These are phyloP conservation scores for Globisporangium takayamanum DNA, from an alignment of 352 stramenopile genomes.

Conservation along the genomic window DNA sequence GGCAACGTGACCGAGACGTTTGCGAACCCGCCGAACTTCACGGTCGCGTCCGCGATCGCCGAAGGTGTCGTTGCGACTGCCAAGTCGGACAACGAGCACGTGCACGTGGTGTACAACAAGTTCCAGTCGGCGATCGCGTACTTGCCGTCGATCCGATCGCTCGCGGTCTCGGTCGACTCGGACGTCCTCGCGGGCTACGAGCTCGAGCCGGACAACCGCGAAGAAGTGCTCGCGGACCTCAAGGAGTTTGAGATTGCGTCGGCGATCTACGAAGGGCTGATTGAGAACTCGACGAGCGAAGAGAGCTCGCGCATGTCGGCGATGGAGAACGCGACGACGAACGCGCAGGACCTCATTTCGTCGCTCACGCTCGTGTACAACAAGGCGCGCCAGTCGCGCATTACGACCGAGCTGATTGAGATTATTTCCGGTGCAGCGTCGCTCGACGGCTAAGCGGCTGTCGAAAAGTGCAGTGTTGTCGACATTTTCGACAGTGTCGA, in stretches of 20 bases:
- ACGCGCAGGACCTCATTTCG: slow-evolving; percentile 97
- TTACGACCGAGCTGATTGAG: slow-evolving; percentile 97
- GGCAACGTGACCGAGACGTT: slow-evolving; percentile 82
- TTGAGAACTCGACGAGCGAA: slow-evolving; percentile 97
- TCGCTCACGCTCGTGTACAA: slow-evolving; percentile 88
- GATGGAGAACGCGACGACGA: slow-evolving; percentile 99
- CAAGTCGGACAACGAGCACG: slow-evolving; percentile 86
- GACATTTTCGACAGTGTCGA: not conserved
- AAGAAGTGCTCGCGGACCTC: slow-evolving; percentile 94
- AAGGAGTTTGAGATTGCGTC: slow-evolving; percentile 92
- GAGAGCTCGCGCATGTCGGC: slow-evolving; percentile 98
- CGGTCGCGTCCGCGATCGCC: slow-evolving; percentile 88
- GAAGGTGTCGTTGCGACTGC: slow-evolving; percentile 72
- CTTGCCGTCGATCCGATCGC: slow-evolving; percentile 87
- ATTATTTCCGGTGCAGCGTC: slow-evolving; percentile 97
- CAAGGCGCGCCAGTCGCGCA: slow-evolving; percentile 92
- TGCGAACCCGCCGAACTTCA: slow-evolving; percentile 85
- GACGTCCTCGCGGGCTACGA: slow-evolving; percentile 91
- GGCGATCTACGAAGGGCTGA: slow-evolving; percentile 93
- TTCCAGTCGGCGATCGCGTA: slow-evolving; percentile 96
- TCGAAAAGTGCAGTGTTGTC: not conserved
- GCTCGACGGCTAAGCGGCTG: slow-evolving; percentile 72
- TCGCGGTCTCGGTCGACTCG: slow-evolving; percentile 50
- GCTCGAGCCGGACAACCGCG: slow-evolving; percentile 97
- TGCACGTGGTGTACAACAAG: slow-evolving; percentile 97